Percentiles rank a stretch among this genome's conserved stretches.
phyloP scores from a whole-genome alignment of 1,284 basidiomycete genomes.

The Phellinidium pouzarii region DNA sequence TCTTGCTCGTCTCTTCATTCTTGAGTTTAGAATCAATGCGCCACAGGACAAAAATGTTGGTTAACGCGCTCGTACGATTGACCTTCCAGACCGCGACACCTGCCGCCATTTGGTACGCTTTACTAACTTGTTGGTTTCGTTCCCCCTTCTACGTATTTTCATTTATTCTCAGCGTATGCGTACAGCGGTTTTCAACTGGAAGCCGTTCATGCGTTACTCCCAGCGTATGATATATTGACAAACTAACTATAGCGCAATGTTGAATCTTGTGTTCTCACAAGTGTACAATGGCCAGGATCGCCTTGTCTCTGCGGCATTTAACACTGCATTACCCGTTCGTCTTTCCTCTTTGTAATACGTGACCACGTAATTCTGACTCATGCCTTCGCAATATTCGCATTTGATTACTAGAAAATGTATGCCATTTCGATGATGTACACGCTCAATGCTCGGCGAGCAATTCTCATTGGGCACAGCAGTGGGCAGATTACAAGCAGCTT shows the following conservation, averaged over 20 bases:
- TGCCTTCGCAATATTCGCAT: background rate
- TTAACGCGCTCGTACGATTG: constrained; percentile 29
- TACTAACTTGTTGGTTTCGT: background rate
- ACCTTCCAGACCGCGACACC: constrained; percentile 32
- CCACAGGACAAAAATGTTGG: constrained; percentile 20
- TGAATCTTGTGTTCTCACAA: constrained; percentile 32
- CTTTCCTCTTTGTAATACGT: background rate
- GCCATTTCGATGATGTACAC: constrained; percentile 24
- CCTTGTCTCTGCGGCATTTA: constrained; percentile 27
- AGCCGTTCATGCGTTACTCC: no score
- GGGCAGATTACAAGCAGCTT: constrained; percentile 4
- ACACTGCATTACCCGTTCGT: constrained; percentile 24
- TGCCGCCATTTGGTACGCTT: constrained; percentile 29
- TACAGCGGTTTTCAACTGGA: no score
- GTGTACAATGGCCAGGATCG: constrained; percentile 22
- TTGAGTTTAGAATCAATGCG: background rate
- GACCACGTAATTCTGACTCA: background rate
- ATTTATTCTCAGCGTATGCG: no score
- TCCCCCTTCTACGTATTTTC: background rate
- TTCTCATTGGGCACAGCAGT: constrained; percentile 8
- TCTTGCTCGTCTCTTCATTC: background rate
- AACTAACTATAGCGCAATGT: constrained; percentile 30
- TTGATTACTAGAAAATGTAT: constrained; percentile 24
- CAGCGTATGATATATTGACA: no score
- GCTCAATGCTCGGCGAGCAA: constrained; percentile 19